Evolutionary conservation across 2,329 filamentous ascomycete species (phyloP), one percentile per base, ranked within the genome.

Genomic region (Bretziella fagacearum): DNA sequence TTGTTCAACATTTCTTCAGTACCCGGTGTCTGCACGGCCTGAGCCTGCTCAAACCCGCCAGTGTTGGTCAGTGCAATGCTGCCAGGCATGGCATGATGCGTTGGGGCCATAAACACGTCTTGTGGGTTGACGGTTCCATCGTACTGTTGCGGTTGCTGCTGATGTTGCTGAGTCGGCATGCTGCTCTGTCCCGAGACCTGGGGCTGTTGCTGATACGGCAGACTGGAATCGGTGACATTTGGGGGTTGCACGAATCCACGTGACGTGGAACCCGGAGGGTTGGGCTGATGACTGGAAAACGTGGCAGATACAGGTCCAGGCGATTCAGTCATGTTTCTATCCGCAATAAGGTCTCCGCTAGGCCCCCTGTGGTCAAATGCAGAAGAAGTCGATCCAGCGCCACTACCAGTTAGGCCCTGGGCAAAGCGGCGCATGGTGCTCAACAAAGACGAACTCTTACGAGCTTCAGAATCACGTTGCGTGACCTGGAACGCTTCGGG

Each of bases 311-410:
- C n/a, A 35, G 13, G 25, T 8, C 18, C 39, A 11, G 52, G 51
- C 17, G 52, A 52, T 41, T 52, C 49, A 11, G 49, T 51, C 6
- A 52, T 15, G 13, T 25, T 40, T 17, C 37, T 41, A n/a, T 44
- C 37, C 10, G 33, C 44, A 26, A 54, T 45, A 17, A 17, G 15
- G 17, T 26, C 27, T 13, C 15, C 40, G 5, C n/a, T n/a, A 20
- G 3, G 15, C 10, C 3, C n/a, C 15, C 13, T 11, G 11, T 26
- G 25, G 5, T 43, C 35, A 41, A 27, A 30, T 18, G 15, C 32
- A 35, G 26, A 10, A 18, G 33, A 36, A 23, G 35, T 41, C 11
- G 32, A 29, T 10, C 41, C 46, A 25, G 39, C 40, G 23, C 33
- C 48, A 18, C 42, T 47, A 3, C 40, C 47, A 27, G 36, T 39